A percentile compares a stretch with the other conserved stretches of the same genome.
These are phyloP conservation scores for Golubevia pallescens DNA, from an alignment of 1,284 basidiomycete species.

Conservation along the genomic window DNA sequence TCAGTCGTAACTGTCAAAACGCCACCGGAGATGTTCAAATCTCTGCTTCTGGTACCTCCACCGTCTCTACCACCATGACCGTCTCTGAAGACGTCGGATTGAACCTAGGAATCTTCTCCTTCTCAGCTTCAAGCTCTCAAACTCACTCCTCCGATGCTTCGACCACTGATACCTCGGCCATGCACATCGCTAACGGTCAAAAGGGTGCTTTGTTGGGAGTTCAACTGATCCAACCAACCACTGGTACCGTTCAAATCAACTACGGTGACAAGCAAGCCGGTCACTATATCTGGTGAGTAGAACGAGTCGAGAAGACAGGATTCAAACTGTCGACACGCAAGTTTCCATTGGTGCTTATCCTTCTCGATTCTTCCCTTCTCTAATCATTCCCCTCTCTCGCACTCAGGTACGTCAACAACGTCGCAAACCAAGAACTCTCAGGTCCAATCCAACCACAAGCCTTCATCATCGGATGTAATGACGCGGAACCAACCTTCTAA, in stretches of 20 bases:
- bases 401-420: constrained; percentile 43
- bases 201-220: neutral
- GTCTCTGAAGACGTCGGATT: neutral
- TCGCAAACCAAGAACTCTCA: constrained; percentile 17
- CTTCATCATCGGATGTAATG: neutral
- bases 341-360: too few relatives aligned
- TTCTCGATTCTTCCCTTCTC: too few relatives aligned
- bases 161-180: neutral
- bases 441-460: neutral
- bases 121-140: neutral
- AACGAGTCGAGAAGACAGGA: too few relatives aligned
- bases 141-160: neutral
- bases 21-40: neutral
- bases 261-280: neutral
- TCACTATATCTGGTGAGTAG: neutral
- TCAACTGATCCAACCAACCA: neutral
- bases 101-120: neutral
- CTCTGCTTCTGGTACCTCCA: neutral
- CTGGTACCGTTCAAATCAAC: neutral
- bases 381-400: too few relatives aligned
- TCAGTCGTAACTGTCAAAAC: neutral
- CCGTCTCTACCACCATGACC: neutral
- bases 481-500: neutral
- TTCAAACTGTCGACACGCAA: too few relatives aligned
- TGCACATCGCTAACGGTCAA: neutral